These are phyloP conservation scores for Entrophospora sp. DNA, from an alignment of 192 early-diverging fungal species.

Conservation along the genomic window DNA sequence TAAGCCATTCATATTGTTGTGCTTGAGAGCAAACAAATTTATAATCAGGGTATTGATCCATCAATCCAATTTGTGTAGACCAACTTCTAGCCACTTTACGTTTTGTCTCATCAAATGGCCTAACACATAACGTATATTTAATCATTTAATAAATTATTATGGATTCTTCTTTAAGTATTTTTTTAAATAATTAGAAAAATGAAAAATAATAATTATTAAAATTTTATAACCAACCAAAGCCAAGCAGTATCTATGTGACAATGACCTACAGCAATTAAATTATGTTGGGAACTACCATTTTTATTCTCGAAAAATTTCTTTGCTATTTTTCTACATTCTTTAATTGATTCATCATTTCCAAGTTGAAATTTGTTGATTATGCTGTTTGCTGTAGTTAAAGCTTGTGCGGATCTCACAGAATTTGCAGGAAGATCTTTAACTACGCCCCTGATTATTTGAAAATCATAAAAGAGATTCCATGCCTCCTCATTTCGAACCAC, in stretches of 20 bases:
- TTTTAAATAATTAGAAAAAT: neutral
- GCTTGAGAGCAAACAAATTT: constrained; percentile 93
- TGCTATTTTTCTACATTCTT: constrained; percentile 39
- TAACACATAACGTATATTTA: no score
- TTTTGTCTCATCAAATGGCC: constrained; percentile 97
- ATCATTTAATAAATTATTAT: no score
- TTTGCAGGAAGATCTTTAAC: constrained; percentile 60
- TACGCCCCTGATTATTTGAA: constrained; percentile 68
- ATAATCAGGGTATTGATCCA: constrained; percentile 86
- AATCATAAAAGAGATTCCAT: constrained; percentile 62
- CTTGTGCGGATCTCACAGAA: constrained; percentile 65
- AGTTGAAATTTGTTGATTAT: constrained; percentile 67
- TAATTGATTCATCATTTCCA: constrained; percentile 39
- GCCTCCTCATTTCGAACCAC: constrained; percentile 63
- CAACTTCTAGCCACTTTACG: constrained; percentile 84
- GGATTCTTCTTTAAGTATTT: no score
- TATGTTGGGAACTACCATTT: constrained; percentile 56
- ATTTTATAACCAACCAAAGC: constrained; percentile 51
- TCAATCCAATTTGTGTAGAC: constrained; percentile 67
- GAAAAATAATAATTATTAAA: neutral
- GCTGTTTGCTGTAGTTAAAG: constrained; percentile 69
- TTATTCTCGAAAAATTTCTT: constrained; percentile 57
- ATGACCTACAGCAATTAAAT: constrained; percentile 83
- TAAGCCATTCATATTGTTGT: constrained; percentile 94
- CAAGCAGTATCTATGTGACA: constrained; percentile 77